Conservation (phyloP, 352 stramenopile species). For the Globisporangium uncinulatum region DNA sequence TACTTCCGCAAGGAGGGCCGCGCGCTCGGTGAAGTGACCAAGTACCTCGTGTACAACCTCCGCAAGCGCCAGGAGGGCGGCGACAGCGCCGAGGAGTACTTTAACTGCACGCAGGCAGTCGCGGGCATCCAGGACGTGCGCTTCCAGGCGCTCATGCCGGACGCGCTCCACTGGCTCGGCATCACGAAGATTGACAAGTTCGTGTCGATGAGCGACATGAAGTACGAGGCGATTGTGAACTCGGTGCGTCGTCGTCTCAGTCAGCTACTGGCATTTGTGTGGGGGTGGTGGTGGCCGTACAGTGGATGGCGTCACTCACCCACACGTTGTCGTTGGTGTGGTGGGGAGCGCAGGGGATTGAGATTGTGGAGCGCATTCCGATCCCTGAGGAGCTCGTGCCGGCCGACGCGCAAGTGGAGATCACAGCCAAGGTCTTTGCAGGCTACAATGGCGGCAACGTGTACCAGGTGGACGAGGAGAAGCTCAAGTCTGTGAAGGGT, state of each 20-base stretch:
- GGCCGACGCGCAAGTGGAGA: conserved; percentile 97
- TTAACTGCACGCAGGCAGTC: conserved; percentile 98
- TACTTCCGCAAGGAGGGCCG: conserved; percentile 99
- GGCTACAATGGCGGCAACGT: conserved; percentile 86
- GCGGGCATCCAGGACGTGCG: conserved; percentile 96
- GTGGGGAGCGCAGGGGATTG: conserved; percentile 80
- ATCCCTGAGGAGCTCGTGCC: conserved; percentile 98
- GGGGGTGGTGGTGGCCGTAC: neutral
- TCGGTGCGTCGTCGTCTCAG: conserved; percentile 68
- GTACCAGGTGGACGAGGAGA: conserved; percentile 92
- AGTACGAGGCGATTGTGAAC: conserved; percentile 98
- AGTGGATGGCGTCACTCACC: no score
- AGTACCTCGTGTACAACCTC: conserved; percentile 99
- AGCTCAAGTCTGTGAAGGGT: conserved; percentile 92
- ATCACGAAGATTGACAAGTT: conserved; percentile 93
- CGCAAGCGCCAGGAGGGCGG: conserved; percentile 97
- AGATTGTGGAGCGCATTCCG: conserved; percentile 97
- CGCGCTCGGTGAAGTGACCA: conserved; percentile 97
- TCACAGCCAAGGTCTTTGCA: conserved; percentile 96
- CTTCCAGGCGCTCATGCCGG: conserved; percentile 99
- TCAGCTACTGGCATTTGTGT: neutral
- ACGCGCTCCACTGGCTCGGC: conserved; percentile 98
- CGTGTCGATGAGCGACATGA: conserved; percentile 99
- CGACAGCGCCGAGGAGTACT: conserved; percentile 97
- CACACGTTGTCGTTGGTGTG: neutral